Evolutionary conservation across 306 rosid species (phyloP), one percentile per base, ranked within the genome.

Genomic region (Hippophae rhamnoides): DNA sequence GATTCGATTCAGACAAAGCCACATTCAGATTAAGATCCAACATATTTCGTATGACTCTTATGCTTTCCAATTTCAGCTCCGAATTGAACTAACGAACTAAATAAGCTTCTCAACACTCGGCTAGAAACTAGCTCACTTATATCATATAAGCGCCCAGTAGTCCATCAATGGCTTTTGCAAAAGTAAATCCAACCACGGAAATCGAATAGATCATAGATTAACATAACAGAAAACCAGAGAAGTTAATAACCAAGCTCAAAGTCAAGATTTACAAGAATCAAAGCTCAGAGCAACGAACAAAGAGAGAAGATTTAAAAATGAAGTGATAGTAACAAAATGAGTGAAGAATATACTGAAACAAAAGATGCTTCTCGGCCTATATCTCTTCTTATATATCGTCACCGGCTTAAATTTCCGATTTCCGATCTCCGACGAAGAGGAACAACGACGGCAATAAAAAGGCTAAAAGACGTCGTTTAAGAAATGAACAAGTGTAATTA

Each of bases 11-110:
- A 68, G 61, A 57, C 72, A 79, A 82, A 65, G 52, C 78, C 44
- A 65, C 84, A 70, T 78, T 84, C 76, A 88, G 90, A 78, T 86
- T 93, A 70, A 93, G 95, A 84, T 88, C 95, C 61, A 93, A 69
- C 99, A 93, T 84, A 59, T 27, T 51, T 77, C 46, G 9, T 41
- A 8, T 53, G 47, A 62, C 54, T 57, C 71, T 58, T 56, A 45
- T 71, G 71, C 74, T 31, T 31, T 67, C 72, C 31, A 27, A 69
- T 55, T 55, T 57, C 14, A 57, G 52, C 59, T 47, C 43, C 25
- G 44, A 54, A 53, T 25, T 50, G 13, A 11, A 7, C 47, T 52
- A 27, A 45, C 11, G 12, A 12, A 45, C 1, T 31, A 31, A 31
- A 31, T 0, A 31, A 31, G 5, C 38, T 31, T 31, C 38, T 2